Evolutionary conservation across 1,284 basidiomycete species (phyloP), one percentile per base, ranked within the genome.

Genomic region (Mycosarcoma mackinlayi): DNA sequence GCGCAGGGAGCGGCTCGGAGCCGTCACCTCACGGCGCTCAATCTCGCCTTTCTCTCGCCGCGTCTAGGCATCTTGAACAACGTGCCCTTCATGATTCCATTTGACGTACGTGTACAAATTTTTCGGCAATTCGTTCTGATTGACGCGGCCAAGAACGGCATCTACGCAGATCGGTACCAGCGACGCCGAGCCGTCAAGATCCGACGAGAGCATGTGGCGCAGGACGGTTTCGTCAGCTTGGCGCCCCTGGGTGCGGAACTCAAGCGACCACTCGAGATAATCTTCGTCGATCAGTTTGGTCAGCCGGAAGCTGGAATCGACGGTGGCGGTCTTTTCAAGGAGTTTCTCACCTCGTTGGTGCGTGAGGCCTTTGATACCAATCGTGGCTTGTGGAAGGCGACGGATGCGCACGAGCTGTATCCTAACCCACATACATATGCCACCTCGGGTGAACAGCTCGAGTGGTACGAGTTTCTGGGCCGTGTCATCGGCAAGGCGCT

Each of bases 281-380:
- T 87, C 10, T 98, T 98, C 81, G 87, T 96, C 28, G 93, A 98
- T 84, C 88, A 93, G 84, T 95, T 89, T 68, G 93, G 92, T 10
- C 85, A 90, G 60, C 88, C 88, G 72, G 93, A 94, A 89, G 90
- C 90, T 27, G 93, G 93, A 0, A 94, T 95, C 30, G 94, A 98
- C 76, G 95, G 95, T 1, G 94, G 96, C 3, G 95, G 96, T 0
- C 89, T 98, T 8, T 98, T 97, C 86, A 99, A 98, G 82, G 96
- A 98, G 83, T 96, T 98, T 79, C 88, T 98, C 77, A 98, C 94
- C 1, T 84, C 83, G 80, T 85, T 76, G 65, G 85, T 83, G 52
- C 93, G 92, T 77, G 94, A 98, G 82, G 94, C 92, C 0, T 98
- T 98, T 71, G 93, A 99, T 78, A 91, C 91, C 0, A 89, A 98